phyloP scores from a whole-genome alignment of 352 stramenopile genomes.

The Elongisporangium prolatum region DNA sequence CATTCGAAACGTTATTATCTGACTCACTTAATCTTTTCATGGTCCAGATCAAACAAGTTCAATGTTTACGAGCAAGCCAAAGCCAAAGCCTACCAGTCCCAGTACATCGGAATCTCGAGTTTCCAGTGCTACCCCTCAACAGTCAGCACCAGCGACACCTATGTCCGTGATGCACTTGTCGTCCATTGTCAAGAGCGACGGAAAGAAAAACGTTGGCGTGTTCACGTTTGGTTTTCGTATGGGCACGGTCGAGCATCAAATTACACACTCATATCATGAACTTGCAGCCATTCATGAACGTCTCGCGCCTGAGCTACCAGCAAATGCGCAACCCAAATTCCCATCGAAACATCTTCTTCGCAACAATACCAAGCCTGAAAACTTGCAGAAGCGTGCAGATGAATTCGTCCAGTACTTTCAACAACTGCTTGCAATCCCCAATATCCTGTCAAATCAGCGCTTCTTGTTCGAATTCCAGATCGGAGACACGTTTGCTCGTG shows the following conservation, averaged over 20 bases:
- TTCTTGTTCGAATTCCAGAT: constrained; percentile 72
- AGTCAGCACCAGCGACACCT: constrained; percentile 4
- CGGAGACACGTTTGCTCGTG: constrained; percentile 32
- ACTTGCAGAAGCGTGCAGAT: constrained; percentile 81
- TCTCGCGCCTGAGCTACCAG: constrained; percentile 23
- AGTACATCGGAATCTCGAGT: constrained; percentile 11
- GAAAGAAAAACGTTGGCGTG: constrained; percentile 57
- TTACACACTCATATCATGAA: constrained; percentile 64
- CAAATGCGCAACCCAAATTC: constrained; percentile 55
- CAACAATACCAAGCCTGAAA: constrained; percentile 80
- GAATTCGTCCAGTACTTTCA: constrained; percentile 77
- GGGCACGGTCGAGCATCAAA: constrained; percentile 34
- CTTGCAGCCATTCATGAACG: constrained; percentile 69
- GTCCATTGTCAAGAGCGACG: constrained; percentile 47
- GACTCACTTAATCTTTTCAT: constrained; percentile 6
- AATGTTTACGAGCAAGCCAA: constrained; percentile 12
- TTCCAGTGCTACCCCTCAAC: constrained; percentile 7
- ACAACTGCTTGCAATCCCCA: constrained; percentile 42
- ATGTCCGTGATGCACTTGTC: constrained; percentile 48
- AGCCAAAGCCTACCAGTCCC: constrained; percentile 13
- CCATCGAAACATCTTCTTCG: constrained; percentile 69
- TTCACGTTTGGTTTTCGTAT: constrained; percentile 64
- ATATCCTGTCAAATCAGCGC: constrained; percentile 45
- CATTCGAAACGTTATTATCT: constrained; percentile 3
- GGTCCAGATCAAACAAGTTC: constrained; percentile 12